Evolutionary conservation across 1,284 basidiomycete genomes (phyloP).

Genomic region (Ceratobasidium sp.): DNA sequence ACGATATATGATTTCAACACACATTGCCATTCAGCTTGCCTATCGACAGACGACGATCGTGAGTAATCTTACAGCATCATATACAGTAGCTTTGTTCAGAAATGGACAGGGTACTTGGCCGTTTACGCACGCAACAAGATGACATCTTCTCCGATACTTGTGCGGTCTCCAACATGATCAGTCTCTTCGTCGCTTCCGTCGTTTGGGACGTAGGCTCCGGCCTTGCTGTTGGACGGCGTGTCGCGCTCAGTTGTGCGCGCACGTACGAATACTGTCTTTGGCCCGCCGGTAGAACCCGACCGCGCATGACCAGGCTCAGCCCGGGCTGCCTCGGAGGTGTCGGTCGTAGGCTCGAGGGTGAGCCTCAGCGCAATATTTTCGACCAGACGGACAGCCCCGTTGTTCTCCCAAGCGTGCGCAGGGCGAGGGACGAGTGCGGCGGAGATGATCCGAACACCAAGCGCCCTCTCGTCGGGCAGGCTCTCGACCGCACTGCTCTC

Average conservation of each 20-base stretch:
- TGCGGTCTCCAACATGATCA: constrained; percentile 32
- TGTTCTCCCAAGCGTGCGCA: constrained; percentile 35
- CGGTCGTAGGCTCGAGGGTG: constrained; percentile 5
- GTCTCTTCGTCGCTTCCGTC: constrained; percentile 37
- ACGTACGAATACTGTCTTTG: constrained; percentile 31
- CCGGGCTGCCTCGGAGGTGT: background rate
- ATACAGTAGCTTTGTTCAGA: constrained; percentile 4
- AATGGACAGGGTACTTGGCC: background rate
- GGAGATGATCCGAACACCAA: constrained; percentile 29
- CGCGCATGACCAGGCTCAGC: constrained; percentile 14
- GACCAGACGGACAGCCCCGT: constrained; percentile 25
- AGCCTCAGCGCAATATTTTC: constrained; percentile 17
- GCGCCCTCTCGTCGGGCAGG: background rate
- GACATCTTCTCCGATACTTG: constrained; percentile 30
- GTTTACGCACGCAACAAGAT: constrained; percentile 15
- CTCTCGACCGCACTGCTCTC: background rate
- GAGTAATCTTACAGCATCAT: constrained; percentile 10
- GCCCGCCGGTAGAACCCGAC: constrained; percentile 11
- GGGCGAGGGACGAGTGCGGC: constrained; percentile 36
- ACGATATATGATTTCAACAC: constrained; percentile 9
- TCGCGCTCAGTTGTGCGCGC: constrained; percentile 36
- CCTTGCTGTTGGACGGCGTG: background rate
- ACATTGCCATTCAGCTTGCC: constrained; percentile 14
- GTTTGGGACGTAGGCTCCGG: constrained; percentile 24
- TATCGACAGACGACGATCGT: constrained; percentile 13